Evolutionary conservation across 2,329 filamentous ascomycete species (phyloP).

Genomic region (Sporothrix humicola): DNA sequence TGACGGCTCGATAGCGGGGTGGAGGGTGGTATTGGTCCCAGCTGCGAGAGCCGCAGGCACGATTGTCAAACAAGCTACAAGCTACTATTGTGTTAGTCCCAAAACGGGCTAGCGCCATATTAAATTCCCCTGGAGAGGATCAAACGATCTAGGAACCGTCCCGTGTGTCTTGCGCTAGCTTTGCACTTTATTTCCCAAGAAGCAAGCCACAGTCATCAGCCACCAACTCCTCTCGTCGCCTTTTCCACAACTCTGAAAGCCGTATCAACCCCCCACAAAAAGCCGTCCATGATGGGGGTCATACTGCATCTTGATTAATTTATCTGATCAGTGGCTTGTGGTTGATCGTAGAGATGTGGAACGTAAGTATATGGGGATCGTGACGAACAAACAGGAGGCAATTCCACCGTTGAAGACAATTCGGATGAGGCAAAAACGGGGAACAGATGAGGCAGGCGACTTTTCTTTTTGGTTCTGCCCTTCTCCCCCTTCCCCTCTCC

Average conservation of each 20-base stretch:
- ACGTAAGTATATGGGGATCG: conserved; percentile 14
- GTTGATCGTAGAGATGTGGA: conserved; percentile 14
- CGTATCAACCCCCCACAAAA: no score
- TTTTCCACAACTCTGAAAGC: no score
- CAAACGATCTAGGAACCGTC: conserved; percentile 21
- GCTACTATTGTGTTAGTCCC: background rate
- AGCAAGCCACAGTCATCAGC: conserved; percentile 23
- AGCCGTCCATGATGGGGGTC: no score
- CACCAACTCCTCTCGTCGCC: background rate
- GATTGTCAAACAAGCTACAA: background rate
- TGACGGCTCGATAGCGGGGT: background rate
- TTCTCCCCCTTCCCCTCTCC: no score
- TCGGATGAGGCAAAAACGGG: background rate
- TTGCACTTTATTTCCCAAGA: no score
- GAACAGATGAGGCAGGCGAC: background rate
- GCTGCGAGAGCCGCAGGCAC: background rate
- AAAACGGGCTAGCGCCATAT: background rate
- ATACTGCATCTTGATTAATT: no score
- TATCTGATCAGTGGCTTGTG: background rate
- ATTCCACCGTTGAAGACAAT: background rate
- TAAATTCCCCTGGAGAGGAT: conserved; percentile 1
- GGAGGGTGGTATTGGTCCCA: conserved; percentile 18
- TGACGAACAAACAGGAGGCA: conserved; percentile 24
- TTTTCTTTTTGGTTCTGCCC: background rate
- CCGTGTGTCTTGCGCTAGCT: background rate